Conservation (phyloP, 2,329 filamentous ascomycete species). For the Cytospora piceicola region DNA sequence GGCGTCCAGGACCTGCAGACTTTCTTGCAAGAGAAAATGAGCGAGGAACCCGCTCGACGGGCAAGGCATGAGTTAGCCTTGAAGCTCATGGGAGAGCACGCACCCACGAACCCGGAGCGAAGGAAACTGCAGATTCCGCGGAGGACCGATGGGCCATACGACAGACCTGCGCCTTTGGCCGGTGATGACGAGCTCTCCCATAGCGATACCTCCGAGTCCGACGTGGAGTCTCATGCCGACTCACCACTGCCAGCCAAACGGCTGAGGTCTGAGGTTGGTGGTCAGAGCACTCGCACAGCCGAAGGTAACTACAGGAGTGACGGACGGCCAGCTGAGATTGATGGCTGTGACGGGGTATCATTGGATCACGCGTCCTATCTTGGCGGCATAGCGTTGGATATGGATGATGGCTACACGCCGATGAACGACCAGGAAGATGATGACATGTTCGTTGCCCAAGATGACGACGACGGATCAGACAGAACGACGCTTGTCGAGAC, state of each 20-base stretch:
- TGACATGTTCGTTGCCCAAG: not conserved
- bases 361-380: not conserved
- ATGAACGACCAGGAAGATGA: conserved; percentile 6
- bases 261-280: not conserved
- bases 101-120: conserved; percentile 19
- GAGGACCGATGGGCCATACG: not conserved
- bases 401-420: not conserved
- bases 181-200: not conserved
- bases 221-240: not conserved
- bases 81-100: conserved; percentile 28
- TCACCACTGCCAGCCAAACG: not conserved
- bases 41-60: conserved; percentile 14
- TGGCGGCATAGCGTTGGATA: not conserved
- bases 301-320: too few species aligned
- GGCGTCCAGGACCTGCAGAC: conserved; percentile 11
- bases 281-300: not conserved
- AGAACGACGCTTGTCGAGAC: not conserved
- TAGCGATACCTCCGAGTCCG: not conserved
- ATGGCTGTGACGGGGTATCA: not conserved
- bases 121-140: conserved; percentile 23
- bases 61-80: conserved; percentile 27
- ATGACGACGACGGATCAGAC: not conserved
- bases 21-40: conserved; percentile 20
- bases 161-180: not conserved
- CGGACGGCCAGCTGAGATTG: not conserved